Conservation (phyloP, 1,284 basidiomycete genomes). For the Moesziomyces antarcticus region DNA sequence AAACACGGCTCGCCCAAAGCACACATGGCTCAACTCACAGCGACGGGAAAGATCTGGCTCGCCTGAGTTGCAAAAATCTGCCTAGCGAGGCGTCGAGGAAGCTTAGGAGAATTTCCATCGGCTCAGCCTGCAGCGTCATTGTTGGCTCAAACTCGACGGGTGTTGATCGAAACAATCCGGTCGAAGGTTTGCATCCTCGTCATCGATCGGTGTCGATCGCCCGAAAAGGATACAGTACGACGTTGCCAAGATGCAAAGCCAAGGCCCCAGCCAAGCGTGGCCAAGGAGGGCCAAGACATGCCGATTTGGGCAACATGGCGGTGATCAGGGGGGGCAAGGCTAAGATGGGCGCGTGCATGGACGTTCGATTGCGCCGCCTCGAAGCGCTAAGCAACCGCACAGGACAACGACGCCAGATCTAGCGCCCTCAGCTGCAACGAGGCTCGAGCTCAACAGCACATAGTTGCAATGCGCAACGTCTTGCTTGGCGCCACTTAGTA, state of each 20-base stretch:
- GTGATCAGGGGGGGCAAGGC: not conserved
- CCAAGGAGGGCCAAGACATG: not conserved
- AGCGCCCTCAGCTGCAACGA: not conserved
- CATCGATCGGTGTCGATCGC: not conserved
- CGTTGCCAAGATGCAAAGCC: not conserved
- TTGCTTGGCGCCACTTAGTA: not conserved
- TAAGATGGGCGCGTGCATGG: not conserved
- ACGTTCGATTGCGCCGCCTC: not conserved
- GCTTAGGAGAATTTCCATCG: not conserved
- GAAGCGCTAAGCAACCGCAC: not conserved
- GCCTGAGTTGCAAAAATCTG: not conserved
- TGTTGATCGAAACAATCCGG: not conserved
- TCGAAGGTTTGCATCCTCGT: not conserved
- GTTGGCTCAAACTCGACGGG: not conserved
- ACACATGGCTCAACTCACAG: no score
- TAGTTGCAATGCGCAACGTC: not conserved
- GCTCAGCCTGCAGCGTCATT: not conserved
- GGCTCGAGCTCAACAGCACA: not conserved
- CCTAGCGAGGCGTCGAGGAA: not conserved
- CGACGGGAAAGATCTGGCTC: not conserved
- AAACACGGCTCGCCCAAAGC: not conserved
- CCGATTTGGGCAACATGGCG: not conserved
- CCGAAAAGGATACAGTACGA: not conserved
- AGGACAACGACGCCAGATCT: no score
- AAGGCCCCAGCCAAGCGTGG: not conserved